These are phyloP conservation scores for Leccinum boreale DNA, from an alignment of 768 basidiomycete species.

Conservation along the genomic window DNA sequence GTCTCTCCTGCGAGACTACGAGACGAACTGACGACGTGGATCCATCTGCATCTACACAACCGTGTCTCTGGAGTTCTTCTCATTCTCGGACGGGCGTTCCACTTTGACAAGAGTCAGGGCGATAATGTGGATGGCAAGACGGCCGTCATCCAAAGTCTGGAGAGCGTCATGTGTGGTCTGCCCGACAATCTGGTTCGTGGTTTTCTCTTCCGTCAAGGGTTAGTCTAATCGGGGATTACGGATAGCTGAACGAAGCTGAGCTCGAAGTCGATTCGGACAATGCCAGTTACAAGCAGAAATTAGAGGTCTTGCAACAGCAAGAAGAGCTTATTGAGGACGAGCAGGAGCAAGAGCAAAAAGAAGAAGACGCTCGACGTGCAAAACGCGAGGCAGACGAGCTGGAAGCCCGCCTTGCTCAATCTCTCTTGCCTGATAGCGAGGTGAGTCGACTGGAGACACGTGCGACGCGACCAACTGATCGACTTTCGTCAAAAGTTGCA, in stretches of 20 bases:
- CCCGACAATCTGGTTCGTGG: conserved; percentile 87
- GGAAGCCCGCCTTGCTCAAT: conserved; percentile 76
- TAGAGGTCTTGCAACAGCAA: conserved; percentile 96
- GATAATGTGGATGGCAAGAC: conserved; percentile 82
- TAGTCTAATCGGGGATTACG: not conserved
- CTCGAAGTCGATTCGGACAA: conserved; percentile 92
- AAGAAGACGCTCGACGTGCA: conserved; percentile 85
- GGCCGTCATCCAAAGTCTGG: conserved; percentile 74
- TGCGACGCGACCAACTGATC: not conserved
- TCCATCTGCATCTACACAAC: conserved; percentile 84
- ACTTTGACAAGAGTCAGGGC: conserved; percentile 77
- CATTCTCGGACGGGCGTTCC: conserved; percentile 91
- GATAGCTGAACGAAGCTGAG: conserved; percentile 93
- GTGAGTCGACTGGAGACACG: conserved; percentile 35
- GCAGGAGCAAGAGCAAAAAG: conserved; percentile 95
- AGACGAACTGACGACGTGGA: conserved; percentile 91
- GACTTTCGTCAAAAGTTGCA: conserved; percentile 44
- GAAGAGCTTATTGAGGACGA: conserved; percentile 99
- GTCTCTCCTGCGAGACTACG: conserved; percentile 85
- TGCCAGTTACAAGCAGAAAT: conserved; percentile 95
- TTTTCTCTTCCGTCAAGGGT: too few species aligned
- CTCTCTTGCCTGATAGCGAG: conserved; percentile 86
- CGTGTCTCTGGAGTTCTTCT: conserved; percentile 92
- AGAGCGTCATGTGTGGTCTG: conserved; percentile 85
- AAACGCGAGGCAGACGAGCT: conserved; percentile 77